phyloP scores from a whole-genome alignment of 1,284 basidiomycete species.

The Ustilago cynodontis region DNA sequence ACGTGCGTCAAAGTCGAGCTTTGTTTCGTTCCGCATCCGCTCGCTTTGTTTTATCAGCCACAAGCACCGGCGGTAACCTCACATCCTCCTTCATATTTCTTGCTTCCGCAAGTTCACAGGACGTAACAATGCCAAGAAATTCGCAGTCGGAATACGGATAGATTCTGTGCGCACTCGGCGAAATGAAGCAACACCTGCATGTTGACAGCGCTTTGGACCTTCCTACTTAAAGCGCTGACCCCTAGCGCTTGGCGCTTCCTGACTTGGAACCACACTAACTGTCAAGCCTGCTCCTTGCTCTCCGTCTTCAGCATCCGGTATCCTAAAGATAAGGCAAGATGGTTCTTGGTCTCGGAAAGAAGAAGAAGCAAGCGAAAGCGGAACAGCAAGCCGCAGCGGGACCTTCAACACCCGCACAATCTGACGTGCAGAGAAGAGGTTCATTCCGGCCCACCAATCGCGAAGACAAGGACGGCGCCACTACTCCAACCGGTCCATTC shows the following conservation, averaged over 20 bases:
- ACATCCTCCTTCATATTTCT: neutral
- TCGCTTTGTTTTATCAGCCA: neutral
- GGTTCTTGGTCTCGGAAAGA: slow-evolving; percentile 44
- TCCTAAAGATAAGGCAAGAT: slow-evolving; percentile 4
- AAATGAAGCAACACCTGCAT: neutral
- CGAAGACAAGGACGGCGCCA: slow-evolving; percentile 1
- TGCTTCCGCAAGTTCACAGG: neutral
- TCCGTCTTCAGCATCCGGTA: neutral
- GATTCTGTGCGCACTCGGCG: slow-evolving; percentile 2
- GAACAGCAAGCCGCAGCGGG: slow-evolving; percentile 13
- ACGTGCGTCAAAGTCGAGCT: slow-evolving; percentile 39
- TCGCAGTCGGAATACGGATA: neutral
- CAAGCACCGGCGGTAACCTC: no score
- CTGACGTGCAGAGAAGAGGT: slow-evolving; percentile 5
- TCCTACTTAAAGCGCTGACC: neutral
- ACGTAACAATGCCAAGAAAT: neutral
- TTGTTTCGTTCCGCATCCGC: slow-evolving; percentile 32
- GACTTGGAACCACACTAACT: neutral
- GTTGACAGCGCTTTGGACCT: neutral
- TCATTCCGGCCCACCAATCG: slow-evolving; percentile 20
- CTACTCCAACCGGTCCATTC: slow-evolving; percentile 9
- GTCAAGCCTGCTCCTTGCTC: neutral
- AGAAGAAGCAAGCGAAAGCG: slow-evolving; percentile 29
- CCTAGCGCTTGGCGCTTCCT: neutral
- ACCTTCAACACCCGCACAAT: neutral